A percentile compares a stretch with the other conserved stretches of the same genome.
phyloP scores from a whole-genome alignment of 257 asterid species.

The Gynochthodes officinalis region DNA sequence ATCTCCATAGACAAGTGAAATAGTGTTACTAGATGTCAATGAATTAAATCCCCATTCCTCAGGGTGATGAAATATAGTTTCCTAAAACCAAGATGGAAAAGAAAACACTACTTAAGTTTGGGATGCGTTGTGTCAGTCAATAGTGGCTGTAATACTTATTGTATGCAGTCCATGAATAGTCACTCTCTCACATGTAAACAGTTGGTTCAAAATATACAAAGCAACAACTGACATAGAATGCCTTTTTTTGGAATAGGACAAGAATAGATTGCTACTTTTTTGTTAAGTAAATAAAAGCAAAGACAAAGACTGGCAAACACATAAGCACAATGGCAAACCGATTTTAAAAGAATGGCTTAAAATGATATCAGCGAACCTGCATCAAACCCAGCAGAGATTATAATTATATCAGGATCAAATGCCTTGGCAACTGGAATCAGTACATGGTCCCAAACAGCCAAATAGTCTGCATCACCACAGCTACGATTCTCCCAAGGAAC shows the following conservation, averaged over 20 bases:
- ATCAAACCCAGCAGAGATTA: constrained; percentile 95
- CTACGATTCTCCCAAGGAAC: constrained; percentile 87
- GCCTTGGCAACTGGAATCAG: constrained; percentile 85
- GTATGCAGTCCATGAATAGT: neutral
- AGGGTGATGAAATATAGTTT: neutral
- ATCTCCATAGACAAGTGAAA: neutral
- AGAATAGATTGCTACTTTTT: neutral
- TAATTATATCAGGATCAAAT: constrained; percentile 74
- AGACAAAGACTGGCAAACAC: constrained; percentile 6
- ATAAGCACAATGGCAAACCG: constrained; percentile 8
- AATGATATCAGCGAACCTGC: constrained; percentile 59
- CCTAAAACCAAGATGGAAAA: neutral
- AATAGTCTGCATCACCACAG: constrained; percentile 93
- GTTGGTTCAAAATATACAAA: neutral
- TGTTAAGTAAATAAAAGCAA: neutral
- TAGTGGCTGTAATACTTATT: neutral
- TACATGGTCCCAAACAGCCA: constrained; percentile 94
- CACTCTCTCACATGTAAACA: neutral
- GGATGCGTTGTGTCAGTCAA: neutral
- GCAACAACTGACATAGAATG: neutral
- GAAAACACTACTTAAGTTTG: neutral
- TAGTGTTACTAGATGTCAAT: neutral
- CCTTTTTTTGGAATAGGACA: neutral
- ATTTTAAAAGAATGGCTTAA: neutral
- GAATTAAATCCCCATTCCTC: neutral